Percentiles rank a stretch among this genome's conserved stretches.
Conservation (phyloP, 2,329 filamentous ascomycete genomes). For the Drechmeria coniospora region DNA sequence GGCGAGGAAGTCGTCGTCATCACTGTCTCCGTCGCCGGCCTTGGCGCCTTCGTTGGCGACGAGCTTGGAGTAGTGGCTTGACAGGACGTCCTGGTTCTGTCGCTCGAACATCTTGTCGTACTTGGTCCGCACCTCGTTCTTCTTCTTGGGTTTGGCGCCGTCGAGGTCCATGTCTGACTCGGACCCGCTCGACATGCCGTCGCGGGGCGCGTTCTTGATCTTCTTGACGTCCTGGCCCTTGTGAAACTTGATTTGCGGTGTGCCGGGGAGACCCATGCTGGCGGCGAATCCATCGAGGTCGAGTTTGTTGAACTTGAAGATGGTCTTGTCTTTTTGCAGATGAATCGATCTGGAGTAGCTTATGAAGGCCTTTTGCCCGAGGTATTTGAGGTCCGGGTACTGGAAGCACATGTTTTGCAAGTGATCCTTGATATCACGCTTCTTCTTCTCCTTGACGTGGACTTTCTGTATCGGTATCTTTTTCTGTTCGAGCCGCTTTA, state of each 20-base stretch:
- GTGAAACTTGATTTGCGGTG: slow-evolving; percentile 83
- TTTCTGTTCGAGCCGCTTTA: slow-evolving; percentile 70
- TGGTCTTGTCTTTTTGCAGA: slow-evolving; percentile 78
- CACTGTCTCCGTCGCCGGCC: slow-evolving; percentile 31
- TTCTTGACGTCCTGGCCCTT: slow-evolving; percentile 80
- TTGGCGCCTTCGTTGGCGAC: slow-evolving; percentile 42
- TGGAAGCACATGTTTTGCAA: slow-evolving; percentile 94
- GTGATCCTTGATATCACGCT: slow-evolving; percentile 68
- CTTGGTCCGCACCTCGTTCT: slow-evolving; percentile 71
- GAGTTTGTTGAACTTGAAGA: slow-evolving; percentile 73
- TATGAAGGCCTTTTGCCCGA: slow-evolving; percentile 91
- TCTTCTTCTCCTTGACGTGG: slow-evolving; percentile 78
- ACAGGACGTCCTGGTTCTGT: slow-evolving; percentile 86
- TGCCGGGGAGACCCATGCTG: slow-evolving; percentile 77
- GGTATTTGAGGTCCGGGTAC: slow-evolving; percentile 81
- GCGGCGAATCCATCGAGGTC: slow-evolving; percentile 74
- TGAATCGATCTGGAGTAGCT: slow-evolving; percentile 77
- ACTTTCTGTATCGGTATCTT: slow-evolving; percentile 81
- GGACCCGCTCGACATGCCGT: slow-evolving; percentile 47
- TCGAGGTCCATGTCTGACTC: slow-evolving; percentile 39
- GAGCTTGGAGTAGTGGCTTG: slow-evolving; percentile 84
- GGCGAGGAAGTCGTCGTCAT: slow-evolving; percentile 68
- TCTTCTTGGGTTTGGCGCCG: slow-evolving; percentile 36
- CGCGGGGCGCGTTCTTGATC: slow-evolving; percentile 71
- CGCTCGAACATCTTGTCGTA: slow-evolving; percentile 98